A percentile compares a stretch with the other conserved stretches of the same genome.
Conservation (phyloP, 208 protist species). For the Giardia duodenalis region DNA sequence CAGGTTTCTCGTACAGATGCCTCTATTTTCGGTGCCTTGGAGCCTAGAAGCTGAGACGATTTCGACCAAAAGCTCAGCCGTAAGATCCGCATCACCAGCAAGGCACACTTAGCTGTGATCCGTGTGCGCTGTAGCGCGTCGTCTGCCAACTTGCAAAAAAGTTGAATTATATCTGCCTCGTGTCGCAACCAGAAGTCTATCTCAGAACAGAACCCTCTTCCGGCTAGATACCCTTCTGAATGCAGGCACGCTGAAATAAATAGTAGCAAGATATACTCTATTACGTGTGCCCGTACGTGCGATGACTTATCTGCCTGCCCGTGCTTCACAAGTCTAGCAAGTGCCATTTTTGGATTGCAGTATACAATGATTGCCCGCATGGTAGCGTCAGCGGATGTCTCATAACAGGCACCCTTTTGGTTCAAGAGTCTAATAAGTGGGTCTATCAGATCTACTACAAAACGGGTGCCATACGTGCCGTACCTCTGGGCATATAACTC, state of each 20-base stretch:
- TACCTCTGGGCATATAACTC: not conserved
- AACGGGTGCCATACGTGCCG: not conserved
- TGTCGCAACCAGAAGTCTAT: not conserved
- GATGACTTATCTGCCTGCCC: not conserved
- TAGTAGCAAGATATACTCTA: not conserved
- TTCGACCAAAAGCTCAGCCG: not conserved
- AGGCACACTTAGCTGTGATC: not conserved
- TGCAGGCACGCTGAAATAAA: not conserved
- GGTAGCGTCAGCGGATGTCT: not conserved
- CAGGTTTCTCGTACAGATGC: not conserved
- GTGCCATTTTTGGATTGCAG: not conserved
- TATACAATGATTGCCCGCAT: not conserved
- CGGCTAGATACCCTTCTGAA: not conserved
- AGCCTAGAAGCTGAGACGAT: not conserved
- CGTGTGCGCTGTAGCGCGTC: not conserved
- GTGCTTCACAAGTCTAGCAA: not conserved
- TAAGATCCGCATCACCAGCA: not conserved
- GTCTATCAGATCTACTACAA: not conserved
- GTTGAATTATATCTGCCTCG: not conserved
- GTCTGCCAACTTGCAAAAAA: not conserved
- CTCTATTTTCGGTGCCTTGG: not conserved
- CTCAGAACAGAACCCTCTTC: not conserved
- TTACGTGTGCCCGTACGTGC: not conserved
- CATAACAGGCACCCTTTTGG: not conserved
- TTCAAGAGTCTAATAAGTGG: not conserved